Evolutionary conservation across 2,329 filamentous ascomycete species (phyloP), one percentile per base, ranked within the genome.

Genomic region (Eutypa lata): DNA sequence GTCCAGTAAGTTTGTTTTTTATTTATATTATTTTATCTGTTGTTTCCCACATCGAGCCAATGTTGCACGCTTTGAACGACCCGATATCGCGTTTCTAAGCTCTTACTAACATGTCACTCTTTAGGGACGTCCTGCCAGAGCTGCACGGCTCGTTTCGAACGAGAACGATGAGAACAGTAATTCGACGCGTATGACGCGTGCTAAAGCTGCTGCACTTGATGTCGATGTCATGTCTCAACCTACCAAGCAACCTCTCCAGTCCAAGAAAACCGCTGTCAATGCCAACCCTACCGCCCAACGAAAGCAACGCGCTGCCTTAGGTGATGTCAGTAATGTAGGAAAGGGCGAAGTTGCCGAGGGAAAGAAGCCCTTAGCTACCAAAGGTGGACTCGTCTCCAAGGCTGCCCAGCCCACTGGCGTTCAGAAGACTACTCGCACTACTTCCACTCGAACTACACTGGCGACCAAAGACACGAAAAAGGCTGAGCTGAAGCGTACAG

Each of bases 311-410:
- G 83, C 88, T 64, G 92, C 90, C 47, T 82, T 99, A 37, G 91
- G 90, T 53, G 94, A 99, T 76, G 89, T 97, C 63, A 97, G 91
- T 82, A 99, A 99, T 75, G 88, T 96, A 58, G 85, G 85, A 64
- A 97, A 97, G 72, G 81, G 81, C 47, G 89, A 90, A 50, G 78
- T 73, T 6, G 76, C 79, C 57, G 88, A 90, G 52, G 83, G 80
- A 61, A 96, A 95, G 80, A 96, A 96, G 79, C 74, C 78, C 45
- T 70, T 77, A 37, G 73, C 73, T 40, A 78, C 77, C 67, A 88
- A 91, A 74, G 75, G 75, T 53, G 86, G 86, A 52, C 76, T 92
- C 26, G 82, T 90, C 40, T 90, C 91, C 47, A 96, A 97, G 76
- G 83, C 87, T 53, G 83, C 87, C 50, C 88, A 92, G 67, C 85